Evolutionary conservation across 1,139 yeast species (phyloP), one percentile per base, ranked within the genome.

Genomic region (Yamadazyma sp.): DNA sequence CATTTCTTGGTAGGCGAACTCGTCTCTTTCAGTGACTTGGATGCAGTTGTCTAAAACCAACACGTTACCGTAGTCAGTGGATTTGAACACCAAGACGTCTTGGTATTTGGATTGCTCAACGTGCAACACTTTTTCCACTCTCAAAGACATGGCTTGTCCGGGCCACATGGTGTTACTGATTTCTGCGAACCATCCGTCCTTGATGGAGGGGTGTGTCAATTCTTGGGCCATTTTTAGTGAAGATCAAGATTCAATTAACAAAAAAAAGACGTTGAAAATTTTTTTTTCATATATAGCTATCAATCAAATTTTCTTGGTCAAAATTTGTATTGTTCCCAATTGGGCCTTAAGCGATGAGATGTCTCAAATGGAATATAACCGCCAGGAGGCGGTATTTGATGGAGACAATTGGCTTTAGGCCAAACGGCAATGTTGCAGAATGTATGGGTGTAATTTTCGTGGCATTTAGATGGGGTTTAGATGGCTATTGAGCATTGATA

Each of bases 1-100:
- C 95, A 89, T 87, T 65, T 89, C 97, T 70, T 89, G 97, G 72
- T 87, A 87, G 39, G 96, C 80, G 64, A 87, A 89, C 67, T 89
- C 97, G 60, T 89, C 97, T 58, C 96, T 79, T 67, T 89, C 97
- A 37, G 96, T 87, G 42, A 84, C 92, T 68, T 89, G 97, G 56
- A 89, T 85, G 44, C 87, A 89, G 48, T 91, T 89, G 65, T 89
- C 97, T 55, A 89, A 75, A 20, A 88, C 96, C 53, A 89, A 73
- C 29, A 89, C 97, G 56, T 89, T 89, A 52, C 97, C 97, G 62
- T 87, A 88, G 61, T 83, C 81, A 34, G 91, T 79, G 38, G 94
- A 83, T 66, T 87, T 83, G 73, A 89, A 89, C 38, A 89, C 92
- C 46, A 89, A 72, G 22, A 89, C 87, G 57, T 87, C 95, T 68